Conservation (phyloP, 2,329 filamentous ascomycete species). For the Sarocladiaceae sp. region DNA sequence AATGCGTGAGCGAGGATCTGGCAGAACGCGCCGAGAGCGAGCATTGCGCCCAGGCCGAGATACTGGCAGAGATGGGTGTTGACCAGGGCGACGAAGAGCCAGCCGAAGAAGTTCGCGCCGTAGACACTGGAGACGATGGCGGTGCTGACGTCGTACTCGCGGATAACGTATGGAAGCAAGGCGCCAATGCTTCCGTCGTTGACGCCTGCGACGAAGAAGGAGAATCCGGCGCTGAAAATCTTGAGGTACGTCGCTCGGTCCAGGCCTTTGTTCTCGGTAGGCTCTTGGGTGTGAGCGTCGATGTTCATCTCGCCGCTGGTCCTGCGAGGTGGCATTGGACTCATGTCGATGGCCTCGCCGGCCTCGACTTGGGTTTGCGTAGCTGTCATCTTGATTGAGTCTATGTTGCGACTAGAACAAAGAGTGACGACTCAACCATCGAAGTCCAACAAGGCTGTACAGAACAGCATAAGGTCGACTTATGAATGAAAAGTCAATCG, state of each 20-base stretch:
- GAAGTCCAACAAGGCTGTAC: too few species aligned
- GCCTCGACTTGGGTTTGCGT: slow-evolving; percentile 5
- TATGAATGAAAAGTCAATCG: too few species aligned
- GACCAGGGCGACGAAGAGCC: slow-evolving; percentile 53
- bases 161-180: slow-evolving; percentile 58
- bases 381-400: neutral
- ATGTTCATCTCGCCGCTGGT: neutral
- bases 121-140: slow-evolving; percentile 49
- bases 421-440: too few species aligned
- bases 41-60: slow-evolving; percentile 51
- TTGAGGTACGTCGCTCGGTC: slow-evolving; percentile 33
- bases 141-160: slow-evolving; percentile 49
- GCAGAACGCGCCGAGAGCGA: slow-evolving; percentile 49
- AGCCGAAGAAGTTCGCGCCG: slow-evolving; percentile 54
- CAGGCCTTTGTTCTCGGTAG: slow-evolving; percentile 8
- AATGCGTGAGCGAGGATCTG: slow-evolving; percentile 52
- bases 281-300: neutral
- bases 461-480: too few species aligned
- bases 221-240: slow-evolving; percentile 51
- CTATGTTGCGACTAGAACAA: too few species aligned
- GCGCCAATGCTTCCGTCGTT: slow-evolving; percentile 63
- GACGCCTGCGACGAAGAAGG: slow-evolving; percentile 61
- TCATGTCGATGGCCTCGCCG: neutral
- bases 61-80: slow-evolving; percentile 50
- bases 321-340: neutral